Base-by-base conservation (phyloP, 495 filamentous ascomycete genomes). In the Pyrenula aspistea region DNA sequence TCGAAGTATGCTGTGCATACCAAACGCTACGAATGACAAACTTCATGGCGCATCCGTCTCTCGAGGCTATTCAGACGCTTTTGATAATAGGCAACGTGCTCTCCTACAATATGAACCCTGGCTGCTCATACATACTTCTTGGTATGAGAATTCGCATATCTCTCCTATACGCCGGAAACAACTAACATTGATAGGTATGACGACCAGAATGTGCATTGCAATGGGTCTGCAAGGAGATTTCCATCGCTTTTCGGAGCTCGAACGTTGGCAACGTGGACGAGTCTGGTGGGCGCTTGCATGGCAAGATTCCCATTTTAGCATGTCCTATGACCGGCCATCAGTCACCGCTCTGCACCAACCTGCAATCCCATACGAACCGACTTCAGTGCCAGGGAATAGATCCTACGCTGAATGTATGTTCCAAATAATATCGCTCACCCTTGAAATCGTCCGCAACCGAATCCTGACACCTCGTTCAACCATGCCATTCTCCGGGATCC, bases 71-170 rank as follows among this genome's bases (percentile, higher is more conserved):
- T 10, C 78, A 84, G 57, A 78, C 77, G 0, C 65, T 84, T 12
- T 59, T 82, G 10, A 76, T 83, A 2, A 77, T 83, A 25, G 78
- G 80, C 49, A 80, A 83, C 61, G 80, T 82, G 1, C 65, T 83
- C n/a, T 78, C 77, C 11, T 83, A 82, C 61, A 82, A 81, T 53
- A 81, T 84, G 78, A 84, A 83, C 54, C 78, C 81, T n/a, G 81
- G 80, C 1, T 79, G 80, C 20, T 77, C 79, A 1, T 84, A 82
- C 66, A 76, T 77, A 15, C 62, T 82, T 1, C 71, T 82, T 48
- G 78, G 78, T 74, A 67, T 58, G 71, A 65, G 36, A 15, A 21
- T 10, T 36, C 24, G 21, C 15, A 25, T 1, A n/a, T 60, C 1
- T 12, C 21, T 21, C 19, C 10, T 19, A 24, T n/a, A 22, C 12